phyloP scores from a whole-genome alignment of 139 green algal species.

The Haematococcus lacustris region DNA sequence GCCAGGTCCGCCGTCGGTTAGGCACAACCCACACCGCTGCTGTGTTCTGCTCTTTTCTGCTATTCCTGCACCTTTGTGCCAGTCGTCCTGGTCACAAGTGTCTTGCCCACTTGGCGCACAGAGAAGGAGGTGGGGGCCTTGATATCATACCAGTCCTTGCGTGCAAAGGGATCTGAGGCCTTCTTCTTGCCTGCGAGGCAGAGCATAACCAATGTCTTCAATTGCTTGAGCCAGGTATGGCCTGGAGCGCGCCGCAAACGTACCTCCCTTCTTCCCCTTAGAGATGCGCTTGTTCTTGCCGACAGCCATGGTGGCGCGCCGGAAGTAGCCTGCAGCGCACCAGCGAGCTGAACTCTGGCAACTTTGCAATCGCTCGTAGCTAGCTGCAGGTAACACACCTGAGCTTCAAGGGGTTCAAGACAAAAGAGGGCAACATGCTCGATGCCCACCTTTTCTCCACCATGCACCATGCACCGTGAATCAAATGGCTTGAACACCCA shows the following conservation, averaged over 20 bases:
- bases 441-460: no score
- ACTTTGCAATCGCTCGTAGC: no score
- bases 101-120: slow-evolving; percentile 92
- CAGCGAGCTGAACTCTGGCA: not conserved
- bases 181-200: slow-evolving; percentile 20
- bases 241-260: no score
- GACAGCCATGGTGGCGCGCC: slow-evolving; percentile 11
- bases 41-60: not conserved
- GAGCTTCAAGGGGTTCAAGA: no score
- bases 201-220: no score
- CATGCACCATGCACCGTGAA: no score
- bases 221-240: no score
- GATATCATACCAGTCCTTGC: slow-evolving; percentile 99
- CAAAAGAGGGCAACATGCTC: no score
- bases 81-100: slow-evolving; percentile 90
- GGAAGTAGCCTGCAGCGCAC: not conserved
- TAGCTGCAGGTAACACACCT: no score
- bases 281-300: slow-evolving; percentile 99
- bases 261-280: slow-evolving; percentile 97
- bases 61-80: slow-evolving; percentile 87
- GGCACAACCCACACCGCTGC: not conserved
- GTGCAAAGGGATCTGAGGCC: slow-evolving; percentile 94
- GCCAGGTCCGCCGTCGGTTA: not conserved
- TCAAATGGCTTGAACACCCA: no score
- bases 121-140: slow-evolving; percentile 96